Conservation (phyloP, 805 yeast genomes). For the Candida krabiensis region DNA sequence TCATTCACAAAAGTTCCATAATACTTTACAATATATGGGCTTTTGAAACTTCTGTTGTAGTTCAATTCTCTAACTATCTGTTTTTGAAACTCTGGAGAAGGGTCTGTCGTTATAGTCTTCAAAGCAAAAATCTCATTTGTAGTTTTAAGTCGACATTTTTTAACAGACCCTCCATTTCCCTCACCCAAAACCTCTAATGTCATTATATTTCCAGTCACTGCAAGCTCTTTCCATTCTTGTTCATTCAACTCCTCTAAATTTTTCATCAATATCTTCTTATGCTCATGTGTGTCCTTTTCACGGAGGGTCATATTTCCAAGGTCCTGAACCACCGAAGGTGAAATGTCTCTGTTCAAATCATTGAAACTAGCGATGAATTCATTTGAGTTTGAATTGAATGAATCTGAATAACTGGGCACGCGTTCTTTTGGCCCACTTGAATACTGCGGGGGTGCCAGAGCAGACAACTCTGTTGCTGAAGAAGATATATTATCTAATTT, state of each 20-base stretch:
- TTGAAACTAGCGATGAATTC: neutral
- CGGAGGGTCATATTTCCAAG: slow-evolving; percentile 8
- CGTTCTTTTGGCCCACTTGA: slow-evolving; percentile 2
- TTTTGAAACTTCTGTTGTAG: slow-evolving; percentile 78
- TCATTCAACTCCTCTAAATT: slow-evolving; percentile 53
- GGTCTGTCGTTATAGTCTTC: slow-evolving; percentile 70
- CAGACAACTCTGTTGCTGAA: slow-evolving; percentile 4
- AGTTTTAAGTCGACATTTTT: slow-evolving; percentile 64
- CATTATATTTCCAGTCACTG: slow-evolving; percentile 58
- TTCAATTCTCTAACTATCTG: slow-evolving; percentile 90
- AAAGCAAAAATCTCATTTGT: slow-evolving; percentile 75
- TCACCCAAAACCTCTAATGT: slow-evolving; percentile 81
- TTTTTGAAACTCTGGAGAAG: slow-evolving; percentile 82
- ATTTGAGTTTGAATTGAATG: neutral
- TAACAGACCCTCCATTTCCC: slow-evolving; percentile 92
- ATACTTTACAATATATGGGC: slow-evolving; percentile 85
- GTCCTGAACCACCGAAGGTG: slow-evolving; percentile 11
- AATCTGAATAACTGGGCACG: slow-evolving; percentile 2
- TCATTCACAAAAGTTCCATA: slow-evolving; percentile 89
- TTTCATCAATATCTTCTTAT: slow-evolving; percentile 3
- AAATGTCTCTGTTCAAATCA: slow-evolving; percentile 5
- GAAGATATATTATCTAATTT: slow-evolving; percentile 9
- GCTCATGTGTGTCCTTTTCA: slow-evolving; percentile 1
- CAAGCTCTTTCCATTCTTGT: slow-evolving; percentile 69
- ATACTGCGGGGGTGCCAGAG: neutral